Evolutionary conservation across 1,139 yeast species (phyloP).

Genomic region (Lodderomyces beijingensis): DNA sequence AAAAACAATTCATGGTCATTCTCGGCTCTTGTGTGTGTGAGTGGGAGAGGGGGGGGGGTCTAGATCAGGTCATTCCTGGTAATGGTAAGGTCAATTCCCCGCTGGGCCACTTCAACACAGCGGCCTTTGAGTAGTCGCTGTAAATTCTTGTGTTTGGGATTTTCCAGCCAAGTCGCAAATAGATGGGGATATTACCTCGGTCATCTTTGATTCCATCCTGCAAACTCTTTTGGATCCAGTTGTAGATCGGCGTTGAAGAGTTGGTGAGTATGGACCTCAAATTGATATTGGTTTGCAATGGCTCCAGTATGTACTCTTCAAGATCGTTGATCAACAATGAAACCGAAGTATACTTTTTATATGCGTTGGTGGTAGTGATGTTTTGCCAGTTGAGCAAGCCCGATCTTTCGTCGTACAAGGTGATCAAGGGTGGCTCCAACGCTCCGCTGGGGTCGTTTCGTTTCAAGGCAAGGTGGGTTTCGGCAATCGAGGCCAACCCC

Average conservation of each 20-base stretch:
- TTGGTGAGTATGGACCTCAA: constrained; percentile 33
- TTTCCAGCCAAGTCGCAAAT: constrained; percentile 52
- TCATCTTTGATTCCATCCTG: constrained; percentile 18
- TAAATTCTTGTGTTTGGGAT: constrained; percentile 33
- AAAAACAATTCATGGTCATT: not conserved
- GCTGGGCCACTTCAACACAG: constrained; percentile 51
- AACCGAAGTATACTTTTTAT: constrained; percentile 36
- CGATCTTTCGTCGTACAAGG: constrained; percentile 26
- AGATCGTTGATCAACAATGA: constrained; percentile 74
- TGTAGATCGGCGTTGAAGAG: constrained; percentile 29
- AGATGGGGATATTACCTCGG: constrained; percentile 37
- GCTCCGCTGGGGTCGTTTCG: constrained; percentile 74
- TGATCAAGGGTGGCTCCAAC: constrained; percentile 41
- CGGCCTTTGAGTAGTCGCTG: constrained; percentile 60
- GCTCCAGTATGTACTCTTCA: constrained; percentile 51
- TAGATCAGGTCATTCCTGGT: constrained; percentile 39
- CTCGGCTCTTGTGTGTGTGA: too few species aligned
- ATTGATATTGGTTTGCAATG: constrained; percentile 21
- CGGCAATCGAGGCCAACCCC: constrained; percentile 90
- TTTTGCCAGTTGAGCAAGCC: constrained; percentile 35
- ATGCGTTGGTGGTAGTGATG: constrained; percentile 4
- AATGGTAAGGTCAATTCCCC: constrained; percentile 45
- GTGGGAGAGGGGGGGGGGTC: too few species aligned
- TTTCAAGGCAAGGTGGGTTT: constrained; percentile 62
- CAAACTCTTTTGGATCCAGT: constrained; percentile 28